phyloP scores from a whole-genome alignment of 371 early-diverging fungal species.

The Thermomucor indicae-seudaticae region DNA sequence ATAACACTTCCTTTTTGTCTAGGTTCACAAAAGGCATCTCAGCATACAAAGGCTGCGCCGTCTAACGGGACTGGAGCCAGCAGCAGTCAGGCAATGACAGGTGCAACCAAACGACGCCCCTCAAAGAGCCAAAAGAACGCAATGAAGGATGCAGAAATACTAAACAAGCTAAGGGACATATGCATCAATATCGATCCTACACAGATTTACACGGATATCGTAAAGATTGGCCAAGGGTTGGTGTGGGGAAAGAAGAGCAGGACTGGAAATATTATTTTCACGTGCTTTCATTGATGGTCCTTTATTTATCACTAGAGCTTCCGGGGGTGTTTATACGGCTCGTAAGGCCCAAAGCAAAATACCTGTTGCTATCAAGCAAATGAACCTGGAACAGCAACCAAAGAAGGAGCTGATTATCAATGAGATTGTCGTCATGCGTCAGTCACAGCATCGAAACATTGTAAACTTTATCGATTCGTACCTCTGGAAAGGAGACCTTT shows the following conservation, averaged over 20 bases:
- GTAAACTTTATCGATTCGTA: conserved; percentile 96
- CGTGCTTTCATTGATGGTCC: no score
- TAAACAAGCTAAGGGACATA: conserved; percentile 76
- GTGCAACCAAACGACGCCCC: conserved; percentile 19
- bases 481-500: conserved; percentile 82
- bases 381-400: conserved; percentile 94
- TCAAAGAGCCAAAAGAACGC: conserved; percentile 31
- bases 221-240: conserved; percentile 94
- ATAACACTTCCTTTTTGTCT: no score
- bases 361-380: conserved; percentile 93
- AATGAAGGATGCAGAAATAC: conserved; percentile 63
- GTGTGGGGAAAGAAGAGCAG: neutral
- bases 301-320: conserved; percentile 79
- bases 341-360: conserved; percentile 56
- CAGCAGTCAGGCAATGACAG: neutral
- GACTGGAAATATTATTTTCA: neutral
- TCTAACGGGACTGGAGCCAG: neutral
- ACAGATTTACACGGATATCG: conserved; percentile 68
- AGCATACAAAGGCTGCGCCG: neutral
- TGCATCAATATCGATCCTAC: conserved; percentile 88
- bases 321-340: conserved; percentile 91
- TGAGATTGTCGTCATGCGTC: conserved; percentile 94
- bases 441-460: conserved; percentile 86
- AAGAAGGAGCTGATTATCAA: conserved; percentile 96
- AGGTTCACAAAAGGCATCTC: no score